Evolutionary conservation across 768 basidiomycete species (phyloP).

Genomic region (Mycena alexandri): DNA sequence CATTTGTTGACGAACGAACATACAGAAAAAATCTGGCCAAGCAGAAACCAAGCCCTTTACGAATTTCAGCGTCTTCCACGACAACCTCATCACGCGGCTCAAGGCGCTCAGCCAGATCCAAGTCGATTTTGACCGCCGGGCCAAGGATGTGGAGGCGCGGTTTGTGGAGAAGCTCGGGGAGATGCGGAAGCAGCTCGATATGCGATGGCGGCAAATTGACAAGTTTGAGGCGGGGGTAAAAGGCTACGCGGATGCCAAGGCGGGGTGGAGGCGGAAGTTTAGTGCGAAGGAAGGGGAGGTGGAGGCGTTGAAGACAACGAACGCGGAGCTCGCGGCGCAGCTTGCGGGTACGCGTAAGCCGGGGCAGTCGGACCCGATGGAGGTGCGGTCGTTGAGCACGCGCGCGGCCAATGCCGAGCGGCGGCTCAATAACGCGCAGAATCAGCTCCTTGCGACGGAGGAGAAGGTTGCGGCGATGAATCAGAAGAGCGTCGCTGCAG

Average conservation of each 20-base stretch:
- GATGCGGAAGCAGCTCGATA: constrained; percentile 89
- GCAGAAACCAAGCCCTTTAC: constrained; percentile 93
- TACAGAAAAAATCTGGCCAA: constrained; percentile 79
- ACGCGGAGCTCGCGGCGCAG: constrained; percentile 80
- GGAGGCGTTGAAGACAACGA: constrained; percentile 85
- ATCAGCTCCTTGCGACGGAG: constrained; percentile 86
- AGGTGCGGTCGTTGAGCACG: constrained; percentile 76
- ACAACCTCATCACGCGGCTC: constrained; percentile 90
- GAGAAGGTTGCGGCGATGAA: constrained; percentile 84
- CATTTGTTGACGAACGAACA: neutral
- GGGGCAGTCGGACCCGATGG: constrained; percentile 71
- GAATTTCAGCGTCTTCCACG: constrained; percentile 94
- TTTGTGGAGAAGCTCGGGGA: constrained; percentile 81
- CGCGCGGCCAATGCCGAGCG: constrained; percentile 90
- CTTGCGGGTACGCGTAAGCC: constrained; percentile 73
- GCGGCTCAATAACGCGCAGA: constrained; percentile 85
- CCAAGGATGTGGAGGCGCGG: constrained; percentile 81
- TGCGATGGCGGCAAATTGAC: constrained; percentile 92
- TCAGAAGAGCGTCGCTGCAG: constrained; percentile 77
- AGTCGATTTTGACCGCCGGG: constrained; percentile 86
- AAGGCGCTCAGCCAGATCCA: constrained; percentile 89
- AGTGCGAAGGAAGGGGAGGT: constrained; percentile 90
- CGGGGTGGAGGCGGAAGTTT: constrained; percentile 86
- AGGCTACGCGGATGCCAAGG: constrained; percentile 83
- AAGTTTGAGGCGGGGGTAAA: constrained; percentile 91